Evolutionary conservation across 1,284 basidiomycete genomes (phyloP).

Genomic region (Agaricales sp.): DNA sequence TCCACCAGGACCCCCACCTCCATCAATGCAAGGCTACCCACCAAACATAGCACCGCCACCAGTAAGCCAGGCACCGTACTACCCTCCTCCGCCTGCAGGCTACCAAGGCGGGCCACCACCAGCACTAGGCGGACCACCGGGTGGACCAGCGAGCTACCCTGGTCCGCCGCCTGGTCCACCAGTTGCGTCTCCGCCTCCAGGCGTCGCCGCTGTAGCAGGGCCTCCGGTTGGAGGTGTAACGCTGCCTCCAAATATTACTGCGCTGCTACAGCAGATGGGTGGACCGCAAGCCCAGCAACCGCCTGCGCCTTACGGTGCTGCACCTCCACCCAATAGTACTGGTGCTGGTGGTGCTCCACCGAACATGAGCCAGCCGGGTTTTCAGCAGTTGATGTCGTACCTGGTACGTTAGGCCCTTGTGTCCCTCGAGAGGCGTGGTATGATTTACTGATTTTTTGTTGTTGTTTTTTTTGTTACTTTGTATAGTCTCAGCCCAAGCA

Average conservation of each 20-base stretch:
- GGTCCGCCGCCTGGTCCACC: neutral
- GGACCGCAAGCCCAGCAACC: neutral
- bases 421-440: no score
- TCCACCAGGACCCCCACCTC: neutral
- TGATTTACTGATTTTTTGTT: no score
- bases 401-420: no score
- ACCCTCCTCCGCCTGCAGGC: neutral
- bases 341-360: neutral
- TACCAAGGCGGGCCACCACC: neutral
- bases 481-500: no score
- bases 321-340: neutral
- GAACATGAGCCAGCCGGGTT: neutral
- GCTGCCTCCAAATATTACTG: neutral
- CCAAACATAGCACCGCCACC: neutral
- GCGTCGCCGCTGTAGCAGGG: neutral
- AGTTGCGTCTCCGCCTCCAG: neutral
- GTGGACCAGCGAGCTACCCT: neutral
- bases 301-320: neutral
- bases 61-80: neutral
- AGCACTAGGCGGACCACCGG: no score
- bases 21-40: neutral
- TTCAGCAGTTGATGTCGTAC: slow-evolving; percentile 1
- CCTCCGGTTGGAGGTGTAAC: neutral
- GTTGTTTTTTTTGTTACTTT: no score
- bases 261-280: neutral